Conservation (phyloP, 2,329 filamentous ascomycete genomes). For the Penicillium sumatraense region DNA sequence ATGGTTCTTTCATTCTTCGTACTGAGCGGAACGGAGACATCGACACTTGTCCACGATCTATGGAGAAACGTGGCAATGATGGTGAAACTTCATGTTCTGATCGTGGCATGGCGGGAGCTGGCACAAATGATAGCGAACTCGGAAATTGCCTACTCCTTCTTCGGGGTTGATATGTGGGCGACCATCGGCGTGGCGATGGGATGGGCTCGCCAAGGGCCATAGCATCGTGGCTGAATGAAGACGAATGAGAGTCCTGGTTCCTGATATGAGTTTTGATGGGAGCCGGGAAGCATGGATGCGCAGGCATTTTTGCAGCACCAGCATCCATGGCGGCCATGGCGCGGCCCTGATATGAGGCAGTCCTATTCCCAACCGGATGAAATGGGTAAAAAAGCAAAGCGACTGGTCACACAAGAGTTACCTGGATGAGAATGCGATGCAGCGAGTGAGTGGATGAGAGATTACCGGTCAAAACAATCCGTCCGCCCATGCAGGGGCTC, state of each 20-base stretch:
- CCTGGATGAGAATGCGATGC: constrained; percentile 26
- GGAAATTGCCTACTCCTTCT: constrained; percentile 38
- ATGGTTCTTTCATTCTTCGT: constrained; percentile 45
- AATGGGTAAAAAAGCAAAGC: constrained; percentile 24
- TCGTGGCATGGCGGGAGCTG: constrained; percentile 33
- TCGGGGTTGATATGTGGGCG: constrained; percentile 33
- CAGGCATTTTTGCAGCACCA: constrained; percentile 27
- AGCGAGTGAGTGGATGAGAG: constrained; percentile 4
- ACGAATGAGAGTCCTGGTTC: constrained; percentile 25
- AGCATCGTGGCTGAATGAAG: constrained; percentile 23
- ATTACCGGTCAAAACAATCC: constrained; percentile 21
- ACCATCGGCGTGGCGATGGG: constrained; percentile 31
- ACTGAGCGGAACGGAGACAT: constrained; percentile 47
- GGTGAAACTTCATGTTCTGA: constrained; percentile 36
- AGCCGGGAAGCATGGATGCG: constrained; percentile 26
- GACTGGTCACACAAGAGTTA: constrained; percentile 23
- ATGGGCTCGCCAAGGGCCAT: constrained; percentile 20
- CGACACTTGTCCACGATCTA: constrained; percentile 30
- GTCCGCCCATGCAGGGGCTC: constrained; percentile 26
- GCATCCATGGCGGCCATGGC: constrained; percentile 39
- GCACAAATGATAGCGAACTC: constrained; percentile 40
- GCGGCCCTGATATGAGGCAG: constrained; percentile 17
- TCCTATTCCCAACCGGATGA: constrained; percentile 14
- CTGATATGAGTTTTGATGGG: constrained; percentile 27
- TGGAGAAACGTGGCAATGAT: constrained; percentile 28